Evolutionary conservation across 371 early-diverging fungal genomes (phyloP), one percentile per base, ranked within the genome.

Genomic region (Haplosporangium sp.): DNA sequence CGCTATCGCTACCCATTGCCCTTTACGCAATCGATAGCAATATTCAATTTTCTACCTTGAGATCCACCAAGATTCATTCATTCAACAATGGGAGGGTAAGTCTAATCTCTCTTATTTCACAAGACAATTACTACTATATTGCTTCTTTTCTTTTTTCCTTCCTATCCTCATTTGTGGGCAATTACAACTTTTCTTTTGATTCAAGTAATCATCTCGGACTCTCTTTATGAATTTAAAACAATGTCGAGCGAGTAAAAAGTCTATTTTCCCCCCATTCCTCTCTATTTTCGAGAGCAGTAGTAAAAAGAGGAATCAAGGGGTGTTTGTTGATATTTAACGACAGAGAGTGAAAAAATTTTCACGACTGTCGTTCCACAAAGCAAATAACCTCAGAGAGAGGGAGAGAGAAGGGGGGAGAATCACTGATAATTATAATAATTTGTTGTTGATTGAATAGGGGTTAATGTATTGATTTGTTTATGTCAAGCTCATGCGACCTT

Each of bases 1-100:
- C 72, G 72, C 68, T 71, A 71, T 61, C 77, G 71, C 77, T 76
- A 76, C 77, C 77, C 72, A 61, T 72, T 76, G 72, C 77, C 77
- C 64, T 76, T 74, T 64, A 67, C 77, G 77, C 71, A 71, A 76
- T 64, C 72, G 77, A 76, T 76, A 76, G 77, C 72, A 61, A 48
- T 65, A 72, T 19, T 40, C 42, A 7, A 55, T 37, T 61, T 48
- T 37, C 58, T 59, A 62, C 70, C 76, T 67, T 69, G 76, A 69
- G 65, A 63, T 67, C 45, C 5, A 42, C 50, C 58, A 76, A 66
- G 63, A 76, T 71, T 76, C 61, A 53, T 57, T 40, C 55, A 35
- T 63, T 60, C 67, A 63, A 56, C 63, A 45, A 70, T 71, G 71
- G 76, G 76, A 56, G 77, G 71, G 77, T 71, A 71, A 67, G 72